Conservation (phyloP, 345 rosid genomes). For the Excoecaria cochinchinensis region DNA sequence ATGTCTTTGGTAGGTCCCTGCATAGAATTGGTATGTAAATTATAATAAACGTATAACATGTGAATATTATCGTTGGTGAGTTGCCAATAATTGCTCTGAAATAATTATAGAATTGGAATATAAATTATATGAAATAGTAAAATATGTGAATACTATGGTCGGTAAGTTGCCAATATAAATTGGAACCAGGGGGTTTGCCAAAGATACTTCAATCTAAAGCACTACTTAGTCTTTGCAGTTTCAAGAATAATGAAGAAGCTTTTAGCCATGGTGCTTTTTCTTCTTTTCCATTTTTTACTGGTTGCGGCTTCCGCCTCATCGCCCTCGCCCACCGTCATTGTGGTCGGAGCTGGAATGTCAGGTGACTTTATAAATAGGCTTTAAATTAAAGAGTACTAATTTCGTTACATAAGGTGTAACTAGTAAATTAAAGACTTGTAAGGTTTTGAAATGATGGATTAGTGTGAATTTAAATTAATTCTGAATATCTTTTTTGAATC, state of each 20-base stretch:
- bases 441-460: not conserved
- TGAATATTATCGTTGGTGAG: too few species aligned
- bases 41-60: too few species aligned
- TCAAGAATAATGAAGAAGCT: not conserved
- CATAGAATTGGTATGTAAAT: too few species aligned
- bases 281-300: not conserved
- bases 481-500: not conserved
- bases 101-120: too few species aligned
- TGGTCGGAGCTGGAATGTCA: slow-evolving; percentile 40
- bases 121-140: too few species aligned
- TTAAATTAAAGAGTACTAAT: not conserved
- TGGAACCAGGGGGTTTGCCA: too few species aligned
- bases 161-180: too few species aligned
- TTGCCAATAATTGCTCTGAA: too few species aligned
- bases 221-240: too few species aligned
- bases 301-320: not conserved
- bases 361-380: not conserved
- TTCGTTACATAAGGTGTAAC: not conserved
- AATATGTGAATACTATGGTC: too few species aligned
- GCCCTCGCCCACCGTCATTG: slow-evolving; percentile 19
- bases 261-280: slow-evolving; percentile 1
- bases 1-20: too few species aligned
- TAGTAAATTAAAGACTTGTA: not conserved
- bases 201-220: too few species aligned
- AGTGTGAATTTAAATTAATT: not conserved